Percentiles rank a stretch among this genome's conserved stretches.
Conservation (phyloP, 2,329 filamentous ascomycete species). For the Diplodia seriata region DNA sequence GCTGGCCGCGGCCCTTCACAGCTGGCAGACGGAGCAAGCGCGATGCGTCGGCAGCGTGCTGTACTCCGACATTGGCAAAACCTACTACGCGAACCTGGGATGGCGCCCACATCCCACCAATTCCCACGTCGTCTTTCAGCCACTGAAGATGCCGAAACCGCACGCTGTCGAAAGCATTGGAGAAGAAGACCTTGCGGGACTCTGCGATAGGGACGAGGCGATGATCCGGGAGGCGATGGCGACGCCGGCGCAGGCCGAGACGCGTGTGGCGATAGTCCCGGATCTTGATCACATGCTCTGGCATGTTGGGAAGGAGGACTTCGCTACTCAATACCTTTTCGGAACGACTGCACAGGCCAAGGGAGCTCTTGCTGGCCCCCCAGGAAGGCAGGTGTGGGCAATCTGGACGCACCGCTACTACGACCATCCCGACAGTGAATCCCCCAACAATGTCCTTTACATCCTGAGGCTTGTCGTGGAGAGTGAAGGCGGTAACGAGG, state of each 20-base stretch:
- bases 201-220: slow-evolving; percentile 68
- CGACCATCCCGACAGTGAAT: slow-evolving; percentile 43
- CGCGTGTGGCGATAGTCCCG: slow-evolving; percentile 68
- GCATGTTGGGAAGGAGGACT: slow-evolving; percentile 79
- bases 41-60: slow-evolving; percentile 71
- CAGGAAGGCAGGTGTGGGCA: slow-evolving; percentile 67
- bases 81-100: slow-evolving; percentile 77
- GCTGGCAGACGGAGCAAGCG: slow-evolving; percentile 65
- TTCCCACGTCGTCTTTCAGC: slow-evolving; percentile 53
- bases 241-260: slow-evolving; percentile 41
- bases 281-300: slow-evolving; percentile 70
- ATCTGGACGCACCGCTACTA: slow-evolving; percentile 65
- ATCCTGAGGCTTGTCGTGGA: slow-evolving; percentile 68
- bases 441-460: slow-evolving; percentile 66
- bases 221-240: slow-evolving; percentile 61
- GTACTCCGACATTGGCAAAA: slow-evolving; percentile 85
- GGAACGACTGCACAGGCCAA: slow-evolving; percentile 61
- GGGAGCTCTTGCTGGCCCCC: slow-evolving; percentile 67
- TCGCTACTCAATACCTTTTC: slow-evolving; percentile 69
- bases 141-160: background rate
- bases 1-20: slow-evolving; percentile 62
- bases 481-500: background rate
- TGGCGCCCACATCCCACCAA: slow-evolving; percentile 75
- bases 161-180: slow-evolving; percentile 23
- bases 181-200: slow-evolving; percentile 59